Evolutionary conservation across 2,329 filamentous ascomycete species (phyloP).

Genomic region (Xylariaceae sp.): DNA sequence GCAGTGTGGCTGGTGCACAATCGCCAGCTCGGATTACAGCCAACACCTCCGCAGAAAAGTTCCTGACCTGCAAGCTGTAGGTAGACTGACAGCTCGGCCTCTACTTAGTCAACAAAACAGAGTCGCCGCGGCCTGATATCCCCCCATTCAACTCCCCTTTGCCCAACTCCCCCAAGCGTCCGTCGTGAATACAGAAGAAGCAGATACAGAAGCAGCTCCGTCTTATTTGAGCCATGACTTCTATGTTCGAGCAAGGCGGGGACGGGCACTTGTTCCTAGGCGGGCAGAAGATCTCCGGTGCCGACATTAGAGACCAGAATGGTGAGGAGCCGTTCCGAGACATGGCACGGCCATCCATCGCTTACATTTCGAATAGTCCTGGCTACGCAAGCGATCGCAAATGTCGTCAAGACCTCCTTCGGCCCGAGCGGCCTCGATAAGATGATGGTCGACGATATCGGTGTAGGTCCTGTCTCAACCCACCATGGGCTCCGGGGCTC

Average conservation of each 20-base stretch:
- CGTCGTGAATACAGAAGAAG: not conserved
- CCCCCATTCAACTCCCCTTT: not conserved
- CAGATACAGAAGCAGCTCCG: not conserved
- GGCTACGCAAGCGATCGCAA: slow-evolving; percentile 94
- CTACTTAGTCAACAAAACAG: slow-evolving; percentile 23
- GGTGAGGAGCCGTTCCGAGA: slow-evolving; percentile 48
- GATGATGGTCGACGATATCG: slow-evolving; percentile 99
- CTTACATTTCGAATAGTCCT: slow-evolving; percentile 57
- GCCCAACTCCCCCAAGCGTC: not conserved
- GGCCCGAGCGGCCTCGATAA: slow-evolving; percentile 96
- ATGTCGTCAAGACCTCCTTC: slow-evolving; percentile 98
- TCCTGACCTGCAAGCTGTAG: slow-evolving; percentile 21
- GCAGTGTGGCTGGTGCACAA: slow-evolving; percentile 23
- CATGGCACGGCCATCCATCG: not conserved
- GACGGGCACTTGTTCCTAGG: slow-evolving; percentile 97
- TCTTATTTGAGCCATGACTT: slow-evolving; percentile 61
- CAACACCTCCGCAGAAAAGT: slow-evolving; percentile 33
- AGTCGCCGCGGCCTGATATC: slow-evolving; percentile 23
- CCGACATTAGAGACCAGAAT: slow-evolving; percentile 97
- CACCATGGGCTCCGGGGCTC: not conserved
- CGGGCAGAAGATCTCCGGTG: slow-evolving; percentile 93
- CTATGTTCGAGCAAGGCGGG: slow-evolving; percentile 91
- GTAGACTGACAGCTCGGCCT: slow-evolving; percentile 8
- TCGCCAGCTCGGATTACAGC: slow-evolving; percentile 25
- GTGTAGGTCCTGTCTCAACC: slow-evolving; percentile 58